Evolutionary conservation across 164 flowering plant species (phyloP).

Genomic region (Aristolochia fimbriata): DNA sequence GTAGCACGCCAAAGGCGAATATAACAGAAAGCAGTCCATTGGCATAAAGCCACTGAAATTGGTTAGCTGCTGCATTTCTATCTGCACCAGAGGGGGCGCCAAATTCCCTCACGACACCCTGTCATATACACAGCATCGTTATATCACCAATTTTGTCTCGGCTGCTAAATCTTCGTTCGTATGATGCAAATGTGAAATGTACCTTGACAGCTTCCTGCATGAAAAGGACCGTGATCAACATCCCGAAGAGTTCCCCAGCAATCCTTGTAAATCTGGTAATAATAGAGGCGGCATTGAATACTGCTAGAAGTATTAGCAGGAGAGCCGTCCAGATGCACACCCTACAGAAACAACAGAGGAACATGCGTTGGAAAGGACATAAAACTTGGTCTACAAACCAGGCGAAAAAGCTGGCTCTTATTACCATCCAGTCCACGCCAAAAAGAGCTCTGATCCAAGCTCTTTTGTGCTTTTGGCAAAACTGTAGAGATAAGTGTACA

Average conservation of each 20-base stretch:
- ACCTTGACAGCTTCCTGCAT: slow-evolving; percentile 50
- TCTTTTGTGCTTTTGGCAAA: slow-evolving; percentile 27
- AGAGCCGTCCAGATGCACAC: slow-evolving; percentile 56
- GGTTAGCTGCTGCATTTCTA: slow-evolving; percentile 12
- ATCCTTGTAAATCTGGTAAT: slow-evolving; percentile 47
- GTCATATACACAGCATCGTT: slow-evolving; percentile 6
- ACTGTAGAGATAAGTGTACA: slow-evolving; percentile 48
- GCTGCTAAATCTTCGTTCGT: not conserved
- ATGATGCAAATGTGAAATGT: not conserved
- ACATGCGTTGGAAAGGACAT: too few species aligned
- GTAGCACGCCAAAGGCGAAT: slow-evolving; percentile 41
- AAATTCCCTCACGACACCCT: slow-evolving; percentile 47
- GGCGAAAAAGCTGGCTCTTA: not conserved
- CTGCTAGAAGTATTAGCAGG: slow-evolving; percentile 37
- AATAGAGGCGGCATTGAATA: slow-evolving; percentile 43
- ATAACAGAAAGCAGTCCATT: slow-evolving; percentile 42
- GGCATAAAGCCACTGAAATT: slow-evolving; percentile 40
- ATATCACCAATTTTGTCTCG: not conserved
- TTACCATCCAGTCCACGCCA: slow-evolving; percentile 62
- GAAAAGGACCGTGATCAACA: slow-evolving; percentile 47
- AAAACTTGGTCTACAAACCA: not conserved
- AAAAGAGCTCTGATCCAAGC: slow-evolving; percentile 31
- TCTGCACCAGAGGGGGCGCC: slow-evolving; percentile 20
- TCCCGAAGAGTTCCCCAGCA: slow-evolving; percentile 60
- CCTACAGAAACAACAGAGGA: slow-evolving; percentile 18